Conservation (phyloP, 2,329 filamentous ascomycete genomes). For the Bipolaris oryzae region DNA sequence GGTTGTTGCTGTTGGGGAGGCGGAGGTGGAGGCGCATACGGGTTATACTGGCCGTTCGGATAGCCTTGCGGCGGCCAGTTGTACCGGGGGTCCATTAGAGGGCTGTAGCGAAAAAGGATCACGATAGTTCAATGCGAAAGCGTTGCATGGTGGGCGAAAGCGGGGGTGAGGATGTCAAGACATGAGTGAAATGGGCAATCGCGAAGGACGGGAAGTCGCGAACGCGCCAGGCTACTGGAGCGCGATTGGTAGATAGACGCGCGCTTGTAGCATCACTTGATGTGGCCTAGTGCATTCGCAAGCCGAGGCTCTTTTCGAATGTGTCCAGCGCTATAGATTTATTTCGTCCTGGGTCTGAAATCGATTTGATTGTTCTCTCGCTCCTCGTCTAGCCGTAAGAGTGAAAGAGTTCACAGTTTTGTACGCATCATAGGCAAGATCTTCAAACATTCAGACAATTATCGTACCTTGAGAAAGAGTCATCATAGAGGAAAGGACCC, state of each 20-base stretch:
- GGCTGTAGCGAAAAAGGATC: conserved; percentile 8
- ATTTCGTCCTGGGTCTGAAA: background rate
- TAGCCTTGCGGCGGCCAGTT: conserved; percentile 43
- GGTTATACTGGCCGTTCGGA: conserved; percentile 37
- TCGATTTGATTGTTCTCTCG: background rate
- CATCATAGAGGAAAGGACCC: background rate
- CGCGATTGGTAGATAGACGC: conserved; percentile 25
- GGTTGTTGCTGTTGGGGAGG: conserved; percentile 34
- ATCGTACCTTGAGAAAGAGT: background rate
- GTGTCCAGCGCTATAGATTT: background rate
- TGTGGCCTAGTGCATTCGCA: background rate
- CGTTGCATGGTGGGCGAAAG: conserved; percentile 27
- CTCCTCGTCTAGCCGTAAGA: background rate
- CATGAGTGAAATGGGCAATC: conserved; percentile 17
- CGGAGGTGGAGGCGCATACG: conserved; percentile 35
- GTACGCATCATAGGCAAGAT: background rate
- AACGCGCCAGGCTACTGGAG: conserved; percentile 11
- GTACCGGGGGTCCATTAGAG: conserved; percentile 41
- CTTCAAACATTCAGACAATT: background rate
- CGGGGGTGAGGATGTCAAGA: conserved; percentile 17
- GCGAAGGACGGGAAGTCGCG: conserved; percentile 16
- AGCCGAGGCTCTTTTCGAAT: conserved; percentile 19
- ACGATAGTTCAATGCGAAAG: conserved; percentile 20
- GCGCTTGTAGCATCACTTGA: conserved; percentile 16
- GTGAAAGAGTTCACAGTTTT: background rate